These are phyloP conservation scores for Rhizoclosmatium sp. DNA, from an alignment of 192 early-diverging fungal genomes.

Conservation along the genomic window DNA sequence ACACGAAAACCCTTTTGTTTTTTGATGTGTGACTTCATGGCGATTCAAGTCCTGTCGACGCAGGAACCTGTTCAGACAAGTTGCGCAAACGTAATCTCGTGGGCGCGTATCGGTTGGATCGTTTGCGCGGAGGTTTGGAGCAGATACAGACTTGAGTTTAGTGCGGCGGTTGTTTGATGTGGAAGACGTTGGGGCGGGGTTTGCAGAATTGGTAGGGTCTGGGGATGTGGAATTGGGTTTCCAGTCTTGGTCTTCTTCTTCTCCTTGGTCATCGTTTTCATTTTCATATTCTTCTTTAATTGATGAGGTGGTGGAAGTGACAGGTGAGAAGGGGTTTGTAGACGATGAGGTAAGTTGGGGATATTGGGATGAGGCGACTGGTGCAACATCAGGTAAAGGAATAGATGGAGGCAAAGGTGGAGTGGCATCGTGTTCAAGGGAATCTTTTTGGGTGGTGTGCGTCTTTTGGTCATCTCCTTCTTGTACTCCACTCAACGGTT, in stretches of 20 bases:
- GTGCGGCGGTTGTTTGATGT: neutral
- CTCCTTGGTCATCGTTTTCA: neutral
- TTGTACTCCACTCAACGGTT: no score
- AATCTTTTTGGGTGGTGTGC: no score
- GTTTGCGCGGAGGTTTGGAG: neutral
- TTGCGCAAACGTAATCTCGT: conserved; percentile 6
- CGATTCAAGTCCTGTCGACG: conserved; percentile 6
- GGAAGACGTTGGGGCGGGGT: no score
- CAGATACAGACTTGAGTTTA: neutral
- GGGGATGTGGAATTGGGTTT: neutral
- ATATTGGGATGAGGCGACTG: no score
- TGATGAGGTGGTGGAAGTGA: no score
- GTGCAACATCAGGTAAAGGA: no score
- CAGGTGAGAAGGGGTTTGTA: no score
- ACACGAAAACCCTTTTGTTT: conserved; percentile 5
- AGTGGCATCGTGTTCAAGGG: no score
- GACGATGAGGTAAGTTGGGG: no score
- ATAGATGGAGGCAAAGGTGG: no score
- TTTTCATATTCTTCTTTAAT: neutral
- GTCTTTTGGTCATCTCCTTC: no score
- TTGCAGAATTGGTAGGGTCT: neutral
- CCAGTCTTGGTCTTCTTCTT: neutral
- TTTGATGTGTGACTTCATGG: conserved; percentile 17
- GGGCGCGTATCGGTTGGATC: neutral
- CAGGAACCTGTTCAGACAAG: conserved; percentile 10